Base-by-base conservation (phyloP, 805 yeast species). In the Teunomyces stri region DNA sequence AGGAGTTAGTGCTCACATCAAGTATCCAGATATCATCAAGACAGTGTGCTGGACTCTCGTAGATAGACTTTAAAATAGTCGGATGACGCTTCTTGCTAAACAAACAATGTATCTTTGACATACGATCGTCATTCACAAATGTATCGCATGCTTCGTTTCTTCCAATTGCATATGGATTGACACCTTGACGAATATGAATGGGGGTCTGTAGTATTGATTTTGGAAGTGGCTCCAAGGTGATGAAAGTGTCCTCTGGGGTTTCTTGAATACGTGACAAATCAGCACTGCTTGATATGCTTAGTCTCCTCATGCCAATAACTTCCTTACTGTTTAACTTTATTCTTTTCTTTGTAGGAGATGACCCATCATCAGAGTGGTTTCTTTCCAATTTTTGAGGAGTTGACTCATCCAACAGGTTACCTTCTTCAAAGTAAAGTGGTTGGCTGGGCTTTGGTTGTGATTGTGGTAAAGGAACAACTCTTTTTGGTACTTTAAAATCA, bases 51-150 rank as follows among this genome's bases (percentile, higher is more conserved):
- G 91, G 89, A 7, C 86, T 80, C 54, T 84, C 89, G 58, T 70
- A 80, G 3, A 84, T 74, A 5, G 68, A 61, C 28, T 81, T 72
- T 27, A 72, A 69, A 6, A 57, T 54, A 3, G 81, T 77, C 0
- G 82, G 82, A 58, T 85, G 89, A 48, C 89, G 72, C 49, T 81
- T 78, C 57, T 81, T 81, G 46, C 74, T 57, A 11, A 92, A 70
- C 27, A 82, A 68, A 63, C 97, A 90, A 65, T 94, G 98, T 1
- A 84, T 74, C 53, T 89, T 87, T 2, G 97, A 91, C 56, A 92
- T 77, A 40, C 97, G 68, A 55, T 78, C 85, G 54, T 91, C 97
- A 28, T 78, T 70, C 13, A 88, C 78, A 37, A 71, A 72, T 29
- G 80, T 75, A 59, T 87, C 82, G 50, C 87, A 79, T 2, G 75